Evolutionary conservation across 2,329 filamentous ascomycete genomes (phyloP).

Genomic region (Diaporthe sp.): DNA sequence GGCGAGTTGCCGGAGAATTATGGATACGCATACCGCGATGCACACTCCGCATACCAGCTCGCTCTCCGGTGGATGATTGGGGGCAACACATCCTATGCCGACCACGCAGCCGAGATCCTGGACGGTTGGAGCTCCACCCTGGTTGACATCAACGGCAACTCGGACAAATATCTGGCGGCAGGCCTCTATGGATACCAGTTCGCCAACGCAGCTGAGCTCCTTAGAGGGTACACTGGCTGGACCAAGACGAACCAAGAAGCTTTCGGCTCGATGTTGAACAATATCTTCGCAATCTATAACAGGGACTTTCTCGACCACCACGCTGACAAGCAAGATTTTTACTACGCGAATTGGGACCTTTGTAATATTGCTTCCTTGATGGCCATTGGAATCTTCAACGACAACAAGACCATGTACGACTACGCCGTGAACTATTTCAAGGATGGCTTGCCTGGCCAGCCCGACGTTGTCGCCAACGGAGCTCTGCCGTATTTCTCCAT

Average conservation of each 20-base stretch:
- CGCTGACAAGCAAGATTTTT: slow-evolving; percentile 39
- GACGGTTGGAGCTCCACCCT: slow-evolving; percentile 47
- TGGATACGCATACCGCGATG: slow-evolving; percentile 1
- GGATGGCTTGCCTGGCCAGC: slow-evolving; percentile 37
- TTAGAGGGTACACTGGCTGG: slow-evolving; percentile 40
- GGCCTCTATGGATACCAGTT: slow-evolving; percentile 53
- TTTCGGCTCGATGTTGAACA: slow-evolving; percentile 41
- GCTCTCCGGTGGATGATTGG: slow-evolving; percentile 49
- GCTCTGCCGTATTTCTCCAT: slow-evolving; percentile 3
- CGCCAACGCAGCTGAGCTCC: slow-evolving; percentile 51
- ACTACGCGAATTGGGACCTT: slow-evolving; percentile 44
- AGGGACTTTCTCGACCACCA: slow-evolving; percentile 45
- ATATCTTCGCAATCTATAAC: slow-evolving; percentile 48
- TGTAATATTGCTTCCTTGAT: slow-evolving; percentile 50
- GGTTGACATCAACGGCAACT: slow-evolving; percentile 42
- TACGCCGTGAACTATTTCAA: slow-evolving; percentile 49
- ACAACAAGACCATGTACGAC: slow-evolving; percentile 50
- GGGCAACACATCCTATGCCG: slow-evolving; percentile 44
- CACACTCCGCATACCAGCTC: slow-evolving; percentile 1
- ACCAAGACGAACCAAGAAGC: background rate
- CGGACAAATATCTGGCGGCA: slow-evolving; percentile 47
- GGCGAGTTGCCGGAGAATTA: background rate
- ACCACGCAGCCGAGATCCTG: slow-evolving; percentile 45
- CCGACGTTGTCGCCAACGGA: slow-evolving; percentile 1
- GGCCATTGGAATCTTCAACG: slow-evolving; percentile 49